These are phyloP conservation scores for Nadsonia starkeyi-henricii DNA, from an alignment of 1,139 yeast genomes.

Conservation along the genomic window DNA sequence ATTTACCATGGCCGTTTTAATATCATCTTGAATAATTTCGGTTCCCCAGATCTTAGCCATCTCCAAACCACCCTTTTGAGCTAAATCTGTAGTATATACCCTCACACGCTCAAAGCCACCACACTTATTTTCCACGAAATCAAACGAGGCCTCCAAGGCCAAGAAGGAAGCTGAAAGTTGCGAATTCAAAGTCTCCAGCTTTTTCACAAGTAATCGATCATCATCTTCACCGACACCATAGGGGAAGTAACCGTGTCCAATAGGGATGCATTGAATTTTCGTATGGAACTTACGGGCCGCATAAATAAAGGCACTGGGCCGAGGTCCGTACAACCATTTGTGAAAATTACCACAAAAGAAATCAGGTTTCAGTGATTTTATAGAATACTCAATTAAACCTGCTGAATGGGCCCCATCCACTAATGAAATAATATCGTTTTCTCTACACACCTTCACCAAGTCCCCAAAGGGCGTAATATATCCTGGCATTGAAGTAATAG, in stretches of 20 bases:
- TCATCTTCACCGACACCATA: conserved; percentile 5
- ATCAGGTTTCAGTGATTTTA: conserved; percentile 39
- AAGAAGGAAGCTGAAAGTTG: conserved; percentile 23
- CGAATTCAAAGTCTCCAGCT: conserved; percentile 27
- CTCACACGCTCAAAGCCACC: conserved; percentile 49
- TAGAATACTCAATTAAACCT: conserved; percentile 40
- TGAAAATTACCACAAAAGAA: conserved; percentile 51
- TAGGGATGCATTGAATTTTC: conserved; percentile 43
- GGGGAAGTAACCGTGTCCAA: conserved; percentile 24
- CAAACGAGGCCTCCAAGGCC: conserved; percentile 30
- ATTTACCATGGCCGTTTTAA: conserved; percentile 34
- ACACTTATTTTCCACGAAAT: conserved; percentile 39
- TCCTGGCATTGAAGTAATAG: conserved; percentile 54
- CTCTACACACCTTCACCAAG: conserved; percentile 34
- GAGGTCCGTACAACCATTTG: conserved; percentile 54
- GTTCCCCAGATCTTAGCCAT: conserved; percentile 24
- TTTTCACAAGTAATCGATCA: conserved; percentile 14
- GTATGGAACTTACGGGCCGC: conserved; percentile 40
- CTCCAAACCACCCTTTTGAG: conserved; percentile 29
- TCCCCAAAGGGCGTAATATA: conserved; percentile 41
- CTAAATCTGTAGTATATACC: conserved; percentile 34
- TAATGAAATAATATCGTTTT: conserved; percentile 37
- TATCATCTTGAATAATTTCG: conserved; percentile 23
- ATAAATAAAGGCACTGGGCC: conserved; percentile 47
- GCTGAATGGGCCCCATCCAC: conserved; percentile 65